These are phyloP conservation scores for Vitellaria paradoxa DNA, from an alignment of 179 eudicot species.

Conservation along the genomic window DNA sequence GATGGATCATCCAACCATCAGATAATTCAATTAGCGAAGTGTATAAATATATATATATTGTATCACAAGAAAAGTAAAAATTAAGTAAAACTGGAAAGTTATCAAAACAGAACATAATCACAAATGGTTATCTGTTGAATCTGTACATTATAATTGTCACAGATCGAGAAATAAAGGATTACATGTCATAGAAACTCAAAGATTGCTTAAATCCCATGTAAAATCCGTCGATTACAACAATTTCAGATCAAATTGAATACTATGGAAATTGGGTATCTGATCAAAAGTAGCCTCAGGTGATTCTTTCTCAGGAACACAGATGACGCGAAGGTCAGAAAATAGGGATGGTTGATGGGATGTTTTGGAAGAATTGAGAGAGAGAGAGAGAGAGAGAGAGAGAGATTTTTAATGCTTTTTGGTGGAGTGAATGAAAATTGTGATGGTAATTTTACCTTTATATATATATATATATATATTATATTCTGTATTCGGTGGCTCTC, in stretches of 20 bases:
- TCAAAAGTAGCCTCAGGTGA: background rate
- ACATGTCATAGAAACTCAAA: constrained; percentile 23
- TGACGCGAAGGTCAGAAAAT: background rate
- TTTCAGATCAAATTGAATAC: constrained; percentile 17
- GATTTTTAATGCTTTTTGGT: constrained; percentile 18
- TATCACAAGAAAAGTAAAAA: background rate
- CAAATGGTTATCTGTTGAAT: constrained; percentile 6
- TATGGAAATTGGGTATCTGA: constrained; percentile 18
- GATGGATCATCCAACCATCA: constrained; percentile 15
- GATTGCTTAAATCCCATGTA: constrained; percentile 25
- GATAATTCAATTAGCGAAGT: background rate
- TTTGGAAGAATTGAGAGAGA: background rate
- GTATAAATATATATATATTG: background rate
- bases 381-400: constrained; percentile 1
- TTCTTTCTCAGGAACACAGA: constrained; percentile 8
- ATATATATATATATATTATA: background rate
- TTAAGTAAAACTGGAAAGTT: background rate
- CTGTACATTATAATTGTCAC: constrained; percentile 25
- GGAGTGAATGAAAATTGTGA: constrained; percentile 16
- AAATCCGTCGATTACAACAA: background rate
- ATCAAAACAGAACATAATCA: background rate
- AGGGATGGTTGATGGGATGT: constrained; percentile 18
- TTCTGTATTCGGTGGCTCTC: constrained; percentile 15
- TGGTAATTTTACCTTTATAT: background rate
- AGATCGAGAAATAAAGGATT: constrained; percentile 24